These are phyloP conservation scores for Candida xyloterini DNA, from an alignment of 805 yeast species.

Conservation along the genomic window DNA sequence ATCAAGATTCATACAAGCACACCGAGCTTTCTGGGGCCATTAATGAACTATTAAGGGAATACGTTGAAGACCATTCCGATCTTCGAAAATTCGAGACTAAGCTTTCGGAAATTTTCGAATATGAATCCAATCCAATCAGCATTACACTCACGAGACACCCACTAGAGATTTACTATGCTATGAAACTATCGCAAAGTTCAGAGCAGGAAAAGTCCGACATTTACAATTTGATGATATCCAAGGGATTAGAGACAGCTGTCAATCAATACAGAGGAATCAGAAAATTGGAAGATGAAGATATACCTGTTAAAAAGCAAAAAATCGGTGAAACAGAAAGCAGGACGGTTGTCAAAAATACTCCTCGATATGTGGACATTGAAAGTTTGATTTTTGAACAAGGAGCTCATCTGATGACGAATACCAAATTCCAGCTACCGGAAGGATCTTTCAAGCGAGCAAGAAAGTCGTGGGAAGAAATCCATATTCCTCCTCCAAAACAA, in stretches of 20 bases:
- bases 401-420: conserved; percentile 59
- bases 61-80: conserved; percentile 26
- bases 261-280: conserved; percentile 38
- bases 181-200: conserved; percentile 20
- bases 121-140: conserved; percentile 49
- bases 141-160: conserved; percentile 46
- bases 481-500: conserved; percentile 79
- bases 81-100: conserved; percentile 49
- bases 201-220: conserved; percentile 37
- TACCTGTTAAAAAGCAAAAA: conserved; percentile 10
- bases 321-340: conserved; percentile 9
- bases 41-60: conserved; percentile 38
- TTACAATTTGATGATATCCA: conserved; percentile 41
- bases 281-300: conserved; percentile 10
- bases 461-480: conserved; percentile 80
- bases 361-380: conserved; percentile 61
- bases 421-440: conserved; percentile 71
- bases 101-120: conserved; percentile 51
- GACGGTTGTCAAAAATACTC: conserved; percentile 22
- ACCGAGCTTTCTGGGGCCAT: conserved; percentile 39
- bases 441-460: conserved; percentile 79
- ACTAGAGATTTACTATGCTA: conserved; percentile 28
- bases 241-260: conserved; percentile 41
- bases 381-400: conserved; percentile 70
- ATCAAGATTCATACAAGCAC: conserved; percentile 37